A percentile compares a stretch with the other conserved stretches of the same genome.
Evolutionary conservation across 2,329 filamentous ascomycete genomes (phyloP).

Genomic region (Zymoseptoria crescenta): DNA sequence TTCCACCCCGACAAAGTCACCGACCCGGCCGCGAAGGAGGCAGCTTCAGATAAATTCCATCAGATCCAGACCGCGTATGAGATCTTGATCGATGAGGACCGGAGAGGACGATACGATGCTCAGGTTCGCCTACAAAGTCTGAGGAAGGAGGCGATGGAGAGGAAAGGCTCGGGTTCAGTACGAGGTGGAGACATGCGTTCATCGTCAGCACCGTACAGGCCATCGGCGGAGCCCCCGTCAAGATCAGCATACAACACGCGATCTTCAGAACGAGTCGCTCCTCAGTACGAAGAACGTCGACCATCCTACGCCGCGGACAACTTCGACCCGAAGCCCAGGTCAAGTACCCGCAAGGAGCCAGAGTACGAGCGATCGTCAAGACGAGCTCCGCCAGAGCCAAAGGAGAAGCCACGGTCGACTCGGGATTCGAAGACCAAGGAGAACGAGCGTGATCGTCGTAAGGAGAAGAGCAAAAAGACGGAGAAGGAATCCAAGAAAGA

Average conservation of each 20-base stretch:
- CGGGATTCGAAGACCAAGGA: constrained; percentile 19
- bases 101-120: constrained; percentile 70
- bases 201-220: constrained; percentile 8
- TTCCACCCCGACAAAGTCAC: constrained; percentile 63
- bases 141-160: constrained; percentile 47
- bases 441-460: constrained; percentile 32
- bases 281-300: constrained; percentile 27
- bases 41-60: constrained; percentile 83
- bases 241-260: constrained; percentile 9
- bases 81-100: constrained; percentile 68
- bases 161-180: constrained; percentile 14
- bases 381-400: constrained; percentile 16
- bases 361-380: constrained; percentile 30
- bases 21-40: constrained; percentile 64
- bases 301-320: constrained; percentile 23
- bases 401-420: constrained; percentile 12
- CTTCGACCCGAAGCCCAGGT: constrained; percentile 28
- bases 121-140: constrained; percentile 60
- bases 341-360: constrained; percentile 32
- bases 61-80: constrained; percentile 91
- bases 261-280: constrained; percentile 15
- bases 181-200: constrained; percentile 11
- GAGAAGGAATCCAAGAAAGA: constrained; percentile 36
- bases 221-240: constrained; percentile 6
- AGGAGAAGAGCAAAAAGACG: constrained; percentile 33